Percentiles rank a stretch among this genome's conserved stretches.
phyloP scores from a whole-genome alignment of 1,284 basidiomycete species.

The Coniferiporia weirii region DNA sequence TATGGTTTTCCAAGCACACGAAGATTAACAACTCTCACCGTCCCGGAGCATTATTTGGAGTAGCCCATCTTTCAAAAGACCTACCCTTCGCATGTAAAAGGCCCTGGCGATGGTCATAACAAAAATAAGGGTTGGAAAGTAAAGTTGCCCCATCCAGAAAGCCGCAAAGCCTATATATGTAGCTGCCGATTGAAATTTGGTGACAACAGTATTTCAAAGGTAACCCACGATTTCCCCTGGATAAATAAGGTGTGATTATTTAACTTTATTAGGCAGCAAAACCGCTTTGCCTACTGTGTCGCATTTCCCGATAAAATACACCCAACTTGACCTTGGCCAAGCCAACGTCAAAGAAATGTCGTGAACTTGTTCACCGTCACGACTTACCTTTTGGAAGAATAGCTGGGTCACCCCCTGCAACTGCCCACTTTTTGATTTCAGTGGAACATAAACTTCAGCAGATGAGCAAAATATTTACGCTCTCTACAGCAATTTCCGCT shows the following conservation, averaged over 20 bases:
- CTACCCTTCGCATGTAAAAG: too few species aligned
- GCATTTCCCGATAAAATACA: too few species aligned
- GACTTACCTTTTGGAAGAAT: too few species aligned
- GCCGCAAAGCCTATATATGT: not conserved
- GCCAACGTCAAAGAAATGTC: too few species aligned
- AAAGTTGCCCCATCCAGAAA: conserved; percentile 1
- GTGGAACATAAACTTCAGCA: not conserved
- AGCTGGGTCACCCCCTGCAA: not conserved
- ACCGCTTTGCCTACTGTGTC: too few species aligned
- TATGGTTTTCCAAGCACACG: not conserved
- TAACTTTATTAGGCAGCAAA: too few species aligned
- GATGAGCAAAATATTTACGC: conserved; percentile 7
- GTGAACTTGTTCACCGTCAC: too few species aligned
- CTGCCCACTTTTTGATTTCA: not conserved
- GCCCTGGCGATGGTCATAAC: not conserved
- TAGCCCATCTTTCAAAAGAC: conserved; percentile 10
- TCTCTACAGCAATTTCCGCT: conserved; percentile 13
- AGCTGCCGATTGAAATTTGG: too few species aligned
- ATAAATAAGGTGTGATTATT: not conserved
- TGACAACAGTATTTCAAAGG: too few species aligned
- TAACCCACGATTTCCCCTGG: too few species aligned
- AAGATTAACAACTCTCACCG: conserved; percentile 1
- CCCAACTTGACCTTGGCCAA: too few species aligned
- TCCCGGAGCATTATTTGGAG: conserved; percentile 12
- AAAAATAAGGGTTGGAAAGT: conserved; percentile 1